Base-by-base conservation (phyloP, 2,329 filamentous ascomycete genomes). In the Diaporthe ampelina region DNA sequence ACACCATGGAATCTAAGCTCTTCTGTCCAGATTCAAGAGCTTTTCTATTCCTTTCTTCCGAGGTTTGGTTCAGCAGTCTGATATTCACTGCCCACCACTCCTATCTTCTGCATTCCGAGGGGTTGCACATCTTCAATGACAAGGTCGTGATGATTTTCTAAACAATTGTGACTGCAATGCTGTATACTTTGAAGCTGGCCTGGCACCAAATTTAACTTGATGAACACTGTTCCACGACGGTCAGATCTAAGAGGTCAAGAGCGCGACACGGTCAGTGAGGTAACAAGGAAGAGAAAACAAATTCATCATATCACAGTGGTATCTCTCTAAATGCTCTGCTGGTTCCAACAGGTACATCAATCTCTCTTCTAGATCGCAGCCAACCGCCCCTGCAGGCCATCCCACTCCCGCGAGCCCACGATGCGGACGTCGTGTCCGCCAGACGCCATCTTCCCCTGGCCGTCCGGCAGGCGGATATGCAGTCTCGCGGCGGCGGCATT, bases 351-450 rank as follows among this genome's bases (percentile, higher is more conserved):
- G 45, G 48, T 40, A 68, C 9, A 68, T 54, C 48, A 37, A 26
- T 40, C 63, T 9, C 32, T 68, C 63, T 68, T 68, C 63, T 68
- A 68, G 63, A 68, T 68, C 9, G 63, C 48, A 54, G 76, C 79
- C 65, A 84, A 78, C 58, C 85, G 82, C 57, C 87, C 87, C 80
- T 89, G 87, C 73, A 90, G 78, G 19, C 84, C 85, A 77, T 90
- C 88, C 89, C 89, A 91, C 81, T 90, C 88, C 70, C 83, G 81
- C 24, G 86, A 87, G 75, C 88, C 88, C 4, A 88, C 85, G 79
- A 91, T 88, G 77, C 87, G 85, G 65, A 90, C 86, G 19, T 85
- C 81, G 10, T 50, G 63, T 24, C 78, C 75, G 3, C 80, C 85
- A 7, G 81, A 77, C 65, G 85, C 80, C 74, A 82, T 78, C 81